Conservation (phyloP, 1,284 basidiomycete species). For the Papiliotrema fonsecae region DNA sequence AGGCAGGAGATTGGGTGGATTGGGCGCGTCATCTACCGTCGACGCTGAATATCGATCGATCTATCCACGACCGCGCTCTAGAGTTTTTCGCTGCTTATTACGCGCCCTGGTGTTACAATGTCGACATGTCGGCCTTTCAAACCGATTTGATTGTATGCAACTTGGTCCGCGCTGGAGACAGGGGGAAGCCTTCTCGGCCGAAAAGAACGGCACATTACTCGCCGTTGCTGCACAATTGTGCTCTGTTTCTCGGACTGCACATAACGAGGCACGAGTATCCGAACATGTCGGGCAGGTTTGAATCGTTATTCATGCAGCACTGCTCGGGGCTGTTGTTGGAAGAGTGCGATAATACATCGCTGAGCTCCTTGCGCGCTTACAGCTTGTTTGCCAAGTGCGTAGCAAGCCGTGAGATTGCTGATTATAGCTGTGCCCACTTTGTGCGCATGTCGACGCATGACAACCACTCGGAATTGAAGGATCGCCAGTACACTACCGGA, state of each 20-base stretch:
- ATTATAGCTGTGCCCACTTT: too few species aligned
- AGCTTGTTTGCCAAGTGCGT: conserved; percentile 16
- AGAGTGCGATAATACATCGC: conserved; percentile 13
- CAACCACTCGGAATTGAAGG: too few species aligned
- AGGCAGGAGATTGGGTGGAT: conserved; percentile 10
- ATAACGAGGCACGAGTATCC: conserved; percentile 12
- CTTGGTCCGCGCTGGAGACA: not conserved
- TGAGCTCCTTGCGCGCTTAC: conserved; percentile 17
- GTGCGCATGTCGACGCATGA: too few species aligned
- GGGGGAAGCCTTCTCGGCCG: conserved; percentile 1
- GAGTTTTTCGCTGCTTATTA: conserved; percentile 14
- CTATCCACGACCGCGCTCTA: conserved; percentile 13
- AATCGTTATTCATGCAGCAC: conserved; percentile 13
- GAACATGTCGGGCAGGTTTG: conserved; percentile 8
- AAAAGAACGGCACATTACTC: conserved; percentile 16
- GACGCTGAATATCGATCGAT: conserved; percentile 2
- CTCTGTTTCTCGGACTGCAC: conserved; percentile 14
- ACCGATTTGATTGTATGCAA: conserved; percentile 8
- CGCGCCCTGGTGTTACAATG: conserved; percentile 16
- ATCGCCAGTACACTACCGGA: too few species aligned
- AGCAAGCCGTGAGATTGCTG: not conserved
- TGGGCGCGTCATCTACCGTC: conserved; percentile 11
- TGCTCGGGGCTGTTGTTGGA: conserved; percentile 10
- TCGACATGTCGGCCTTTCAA: conserved; percentile 16
- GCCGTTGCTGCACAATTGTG: conserved; percentile 19